phyloP scores from a whole-genome alignment of 441 rosid species.

The Euphorbia corollata region DNA sequence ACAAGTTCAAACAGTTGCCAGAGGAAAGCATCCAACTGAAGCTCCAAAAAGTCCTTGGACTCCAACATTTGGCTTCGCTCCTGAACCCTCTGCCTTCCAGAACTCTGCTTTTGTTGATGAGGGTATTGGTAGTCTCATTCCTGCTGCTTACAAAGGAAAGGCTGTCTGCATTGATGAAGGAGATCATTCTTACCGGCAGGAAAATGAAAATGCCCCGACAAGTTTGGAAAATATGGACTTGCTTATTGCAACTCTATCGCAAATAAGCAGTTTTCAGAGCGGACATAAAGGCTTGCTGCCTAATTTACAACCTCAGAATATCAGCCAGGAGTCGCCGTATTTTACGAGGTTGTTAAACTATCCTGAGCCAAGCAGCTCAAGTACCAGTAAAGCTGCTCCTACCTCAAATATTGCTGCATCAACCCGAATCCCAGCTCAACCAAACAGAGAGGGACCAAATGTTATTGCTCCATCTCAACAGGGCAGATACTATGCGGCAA shows the following conservation, averaged over 20 bases:
- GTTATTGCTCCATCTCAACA: too few relatives aligned
- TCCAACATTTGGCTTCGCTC: background rate
- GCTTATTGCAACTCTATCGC: constrained; percentile 18
- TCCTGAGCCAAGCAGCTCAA: background rate
- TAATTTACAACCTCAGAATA: constrained; percentile 2
- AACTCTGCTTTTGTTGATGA: constrained; percentile 6
- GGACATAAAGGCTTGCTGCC: constrained; percentile 4
- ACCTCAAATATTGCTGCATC: too few relatives aligned
- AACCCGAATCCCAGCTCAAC: background rate
- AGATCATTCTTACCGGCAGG: constrained; percentile 3
- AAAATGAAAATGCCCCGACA: background rate
- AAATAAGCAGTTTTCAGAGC: constrained; percentile 16
- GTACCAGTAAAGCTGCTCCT: too few relatives aligned
- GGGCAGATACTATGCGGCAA: background rate
- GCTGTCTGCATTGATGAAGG: background rate
- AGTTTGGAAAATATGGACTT: constrained; percentile 11
- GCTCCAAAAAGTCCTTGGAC: constrained; percentile 6
- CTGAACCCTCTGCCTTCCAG: constrained; percentile 7
- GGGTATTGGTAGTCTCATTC: background rate
- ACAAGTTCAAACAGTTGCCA: constrained; percentile 31
- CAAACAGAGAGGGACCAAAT: background rate
- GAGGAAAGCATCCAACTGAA: constrained; percentile 15
- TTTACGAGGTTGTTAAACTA: background rate
- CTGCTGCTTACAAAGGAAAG: constrained; percentile 20
- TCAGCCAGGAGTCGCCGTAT: background rate